phyloP scores from a whole-genome alignment of 2,329 filamentous ascomycete genomes.

The Colletotrichum destructivum region DNA sequence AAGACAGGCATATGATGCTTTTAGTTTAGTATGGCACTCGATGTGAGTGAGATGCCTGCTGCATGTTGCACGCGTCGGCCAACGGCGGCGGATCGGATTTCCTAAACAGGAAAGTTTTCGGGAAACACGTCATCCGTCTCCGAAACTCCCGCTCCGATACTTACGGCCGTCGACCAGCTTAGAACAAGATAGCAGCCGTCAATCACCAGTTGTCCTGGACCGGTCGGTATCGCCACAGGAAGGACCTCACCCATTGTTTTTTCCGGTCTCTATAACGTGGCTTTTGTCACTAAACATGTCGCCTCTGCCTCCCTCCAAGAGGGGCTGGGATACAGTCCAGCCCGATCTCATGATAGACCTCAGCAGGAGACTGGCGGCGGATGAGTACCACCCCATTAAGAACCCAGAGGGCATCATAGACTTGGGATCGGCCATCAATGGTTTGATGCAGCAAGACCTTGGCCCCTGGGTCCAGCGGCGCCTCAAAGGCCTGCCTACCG shows the following conservation, averaged over 20 bases:
- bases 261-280: too few species aligned
- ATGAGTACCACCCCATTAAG: too few species aligned
- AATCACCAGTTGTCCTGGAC: too few species aligned
- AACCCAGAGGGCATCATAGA: neutral
- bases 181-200: neutral
- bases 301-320: conserved; percentile 10
- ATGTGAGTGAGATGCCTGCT: too few species aligned
- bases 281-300: too few species aligned
- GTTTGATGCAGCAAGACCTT: neutral
- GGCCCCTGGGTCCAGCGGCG: neutral
- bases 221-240: too few species aligned
- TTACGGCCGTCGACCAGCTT: neutral
- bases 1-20: too few species aligned
- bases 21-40: too few species aligned
- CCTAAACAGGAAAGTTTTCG: neutral
- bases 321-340: conserved; percentile 1
- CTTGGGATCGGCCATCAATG: neutral
- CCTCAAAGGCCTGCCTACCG: neutral
- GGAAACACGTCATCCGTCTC: too few species aligned
- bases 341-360: conserved; percentile 20
- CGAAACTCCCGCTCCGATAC: neutral
- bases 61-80: conserved; percentile 9
- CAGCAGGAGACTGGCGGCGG: neutral
- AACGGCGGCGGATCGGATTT: neutral
- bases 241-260: too few species aligned